Percentiles rank a stretch among this genome's conserved stretches.
Evolutionary conservation across 257 asterid species (phyloP).

Genomic region (Nicotiana otophora): DNA sequence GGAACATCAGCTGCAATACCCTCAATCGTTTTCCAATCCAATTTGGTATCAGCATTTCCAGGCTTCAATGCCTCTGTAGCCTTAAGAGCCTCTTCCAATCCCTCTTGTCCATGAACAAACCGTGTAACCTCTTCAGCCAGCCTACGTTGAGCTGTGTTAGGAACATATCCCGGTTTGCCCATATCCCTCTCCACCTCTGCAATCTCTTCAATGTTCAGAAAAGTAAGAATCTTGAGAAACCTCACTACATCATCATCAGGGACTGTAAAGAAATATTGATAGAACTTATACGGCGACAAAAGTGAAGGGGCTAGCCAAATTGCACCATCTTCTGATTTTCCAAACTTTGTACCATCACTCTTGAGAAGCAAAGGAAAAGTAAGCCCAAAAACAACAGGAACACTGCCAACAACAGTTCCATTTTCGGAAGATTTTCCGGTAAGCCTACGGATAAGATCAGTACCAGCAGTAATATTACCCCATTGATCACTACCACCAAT

Average conservation of each 20-base stretch:
- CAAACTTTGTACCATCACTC: slow-evolving; percentile 88
- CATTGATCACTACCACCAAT: slow-evolving; percentile 95
- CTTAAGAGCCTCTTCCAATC: slow-evolving; percentile 62
- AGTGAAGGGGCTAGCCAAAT: slow-evolving; percentile 72
- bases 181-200: slow-evolving; percentile 46
- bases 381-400: slow-evolving; percentile 40
- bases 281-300: slow-evolving; percentile 79
- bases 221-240: slow-evolving; percentile 73
- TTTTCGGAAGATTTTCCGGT: background rate
- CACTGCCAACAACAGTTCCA: background rate
- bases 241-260: slow-evolving; percentile 69
- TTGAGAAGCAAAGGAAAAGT: slow-evolving; percentile 91
- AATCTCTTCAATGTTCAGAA: slow-evolving; percentile 64
- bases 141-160: slow-evolving; percentile 74
- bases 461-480: slow-evolving; percentile 94
- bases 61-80: slow-evolving; percentile 91
- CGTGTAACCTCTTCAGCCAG: slow-evolving; percentile 90
- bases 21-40: slow-evolving; percentile 64
- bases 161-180: slow-evolving; percentile 51
- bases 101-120: slow-evolving; percentile 89
- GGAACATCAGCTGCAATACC: slow-evolving; percentile 83
- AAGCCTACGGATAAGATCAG: slow-evolving; percentile 75
- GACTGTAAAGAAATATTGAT: slow-evolving; percentile 70
- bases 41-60: slow-evolving; percentile 54
- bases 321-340: slow-evolving; percentile 91